phyloP scores from a whole-genome alignment of 805 yeast genomes.

The Sugiyamaella floridensis region DNA sequence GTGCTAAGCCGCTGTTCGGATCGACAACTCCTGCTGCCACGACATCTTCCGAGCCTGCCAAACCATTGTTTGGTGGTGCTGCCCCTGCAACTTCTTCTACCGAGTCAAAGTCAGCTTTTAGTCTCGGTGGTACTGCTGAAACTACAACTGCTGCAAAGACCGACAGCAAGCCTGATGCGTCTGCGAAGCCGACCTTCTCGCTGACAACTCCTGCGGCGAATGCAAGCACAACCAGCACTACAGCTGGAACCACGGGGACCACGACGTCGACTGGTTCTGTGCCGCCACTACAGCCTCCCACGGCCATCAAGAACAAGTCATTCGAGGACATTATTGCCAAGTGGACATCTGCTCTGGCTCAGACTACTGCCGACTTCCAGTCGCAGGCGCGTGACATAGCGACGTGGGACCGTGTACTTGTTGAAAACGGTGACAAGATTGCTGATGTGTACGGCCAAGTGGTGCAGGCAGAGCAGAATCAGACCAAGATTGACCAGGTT shows the following conservation, averaged over 20 bases:
- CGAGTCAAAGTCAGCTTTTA: background rate
- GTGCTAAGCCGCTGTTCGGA: background rate
- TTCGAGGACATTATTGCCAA: constrained; percentile 85
- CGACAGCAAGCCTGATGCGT: background rate
- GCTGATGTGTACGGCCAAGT: constrained; percentile 71
- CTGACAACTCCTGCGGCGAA: constrained; percentile 11
- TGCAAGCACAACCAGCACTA: constrained; percentile 8
- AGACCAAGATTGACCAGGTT: constrained; percentile 79
- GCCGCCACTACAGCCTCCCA: constrained; percentile 9
- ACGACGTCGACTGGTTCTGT: constrained; percentile 4
- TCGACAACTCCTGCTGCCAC: background rate
- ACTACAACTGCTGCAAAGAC: constrained; percentile 4
- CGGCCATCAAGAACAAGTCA: constrained; percentile 69
- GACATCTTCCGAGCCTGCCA: constrained; percentile 1
- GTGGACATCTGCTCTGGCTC: constrained; percentile 83
- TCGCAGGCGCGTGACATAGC: constrained; percentile 66
- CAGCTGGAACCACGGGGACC: constrained; percentile 10
- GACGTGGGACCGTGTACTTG: constrained; percentile 80
- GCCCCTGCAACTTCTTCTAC: constrained; percentile 1
- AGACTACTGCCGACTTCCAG: constrained; percentile 67
- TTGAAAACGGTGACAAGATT: constrained; percentile 79
- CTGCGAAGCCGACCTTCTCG: background rate
- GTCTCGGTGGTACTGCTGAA: background rate
- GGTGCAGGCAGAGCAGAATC: constrained; percentile 75
- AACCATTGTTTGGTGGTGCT: constrained; percentile 3